Base-by-base conservation (phyloP, 495 filamentous ascomycete genomes). In the Penicillium taxi region DNA sequence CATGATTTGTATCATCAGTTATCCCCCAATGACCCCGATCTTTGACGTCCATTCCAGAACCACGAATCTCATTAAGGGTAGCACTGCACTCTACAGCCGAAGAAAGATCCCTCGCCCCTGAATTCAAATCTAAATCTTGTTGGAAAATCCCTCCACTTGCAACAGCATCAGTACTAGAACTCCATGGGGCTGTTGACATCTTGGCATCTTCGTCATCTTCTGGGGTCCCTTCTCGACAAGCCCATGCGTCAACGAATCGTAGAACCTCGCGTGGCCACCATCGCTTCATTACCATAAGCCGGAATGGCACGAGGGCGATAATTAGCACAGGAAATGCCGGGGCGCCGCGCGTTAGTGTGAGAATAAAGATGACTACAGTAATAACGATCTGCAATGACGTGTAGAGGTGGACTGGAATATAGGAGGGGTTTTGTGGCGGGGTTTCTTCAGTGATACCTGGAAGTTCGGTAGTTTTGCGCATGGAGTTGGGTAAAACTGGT, bases 291-390 rank as follows among this genome's bases (percentile, higher is more conserved):
- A 82, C 22, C 7, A 67, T 51, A 7, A 84, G 50, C 5, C 81
- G 60, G 17, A 80, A 63, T 0, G 81, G 81, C 2, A 84, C 77
- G 11, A 83, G 56, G 2, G 73, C 64, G 38, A 84, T 77, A 33
- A 85, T 80, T 8, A 84, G 64, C 2, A 84, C 59, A 1, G 80
- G 81, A 45, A 84, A 85, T 0, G 67, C 77, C 0, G 78, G 77
- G 1, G 80, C 78, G 0, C 65, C 78, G 25, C 70, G 69, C 1
- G 79, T 84, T 26, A 84, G 60, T 0, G 78, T 83, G 9, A 84
- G 45, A 13, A 73, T 72, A 46, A 84, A 84, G 20, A 84, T 77
- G 9, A 69, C 63, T 0, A 67, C 64, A 7, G 79, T 83, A 13
- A 77, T 44, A 4, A 75, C 50, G 17, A 83, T 76, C 50, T 84